phyloP scores from a whole-genome alignment of 805 yeast genomes.

The Lipomyces japonicus region DNA sequence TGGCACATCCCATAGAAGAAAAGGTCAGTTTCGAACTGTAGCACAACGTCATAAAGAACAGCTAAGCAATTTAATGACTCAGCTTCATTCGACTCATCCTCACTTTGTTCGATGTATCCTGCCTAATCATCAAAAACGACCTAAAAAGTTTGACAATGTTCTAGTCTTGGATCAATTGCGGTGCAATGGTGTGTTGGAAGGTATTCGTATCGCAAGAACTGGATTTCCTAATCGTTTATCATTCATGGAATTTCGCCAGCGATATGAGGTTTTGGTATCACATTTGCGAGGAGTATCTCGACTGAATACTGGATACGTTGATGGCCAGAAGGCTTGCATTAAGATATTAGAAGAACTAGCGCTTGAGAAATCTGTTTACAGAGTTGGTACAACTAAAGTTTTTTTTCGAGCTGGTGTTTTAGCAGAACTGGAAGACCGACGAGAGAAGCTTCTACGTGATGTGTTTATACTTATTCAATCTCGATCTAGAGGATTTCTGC shows the following conservation, averaged over 20 bases:
- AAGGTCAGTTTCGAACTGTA: constrained; percentile 64
- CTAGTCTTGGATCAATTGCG: constrained; percentile 84
- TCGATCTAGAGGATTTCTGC: constrained; percentile 57
- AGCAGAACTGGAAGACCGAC: constrained; percentile 70
- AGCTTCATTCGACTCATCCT: constrained; percentile 78
- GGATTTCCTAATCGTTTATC: constrained; percentile 93
- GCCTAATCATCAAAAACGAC: constrained; percentile 74
- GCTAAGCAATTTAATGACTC: constrained; percentile 63
- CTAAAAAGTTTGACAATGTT: constrained; percentile 66
- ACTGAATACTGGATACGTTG: constrained; percentile 34
- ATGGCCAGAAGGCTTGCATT: constrained; percentile 65
- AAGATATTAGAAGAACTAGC: constrained; percentile 59
- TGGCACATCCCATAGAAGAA: constrained; percentile 32
- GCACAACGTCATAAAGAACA: constrained; percentile 89
- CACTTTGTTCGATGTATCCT: constrained; percentile 95
- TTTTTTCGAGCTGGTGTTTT: constrained; percentile 75
- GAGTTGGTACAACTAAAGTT: constrained; percentile 67
- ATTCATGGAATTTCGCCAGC: constrained; percentile 70
- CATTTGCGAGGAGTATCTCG: constrained; percentile 38
- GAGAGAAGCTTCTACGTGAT: constrained; percentile 59
- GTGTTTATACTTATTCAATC: constrained; percentile 63
- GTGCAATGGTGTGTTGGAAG: constrained; percentile 97
- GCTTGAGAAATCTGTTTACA: constrained; percentile 57
- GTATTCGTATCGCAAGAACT: constrained; percentile 92
- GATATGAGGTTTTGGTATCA: constrained; percentile 68